phyloP scores from a whole-genome alignment of 2,329 filamentous ascomycete genomes.

The Macroventuria anomochaeta region DNA sequence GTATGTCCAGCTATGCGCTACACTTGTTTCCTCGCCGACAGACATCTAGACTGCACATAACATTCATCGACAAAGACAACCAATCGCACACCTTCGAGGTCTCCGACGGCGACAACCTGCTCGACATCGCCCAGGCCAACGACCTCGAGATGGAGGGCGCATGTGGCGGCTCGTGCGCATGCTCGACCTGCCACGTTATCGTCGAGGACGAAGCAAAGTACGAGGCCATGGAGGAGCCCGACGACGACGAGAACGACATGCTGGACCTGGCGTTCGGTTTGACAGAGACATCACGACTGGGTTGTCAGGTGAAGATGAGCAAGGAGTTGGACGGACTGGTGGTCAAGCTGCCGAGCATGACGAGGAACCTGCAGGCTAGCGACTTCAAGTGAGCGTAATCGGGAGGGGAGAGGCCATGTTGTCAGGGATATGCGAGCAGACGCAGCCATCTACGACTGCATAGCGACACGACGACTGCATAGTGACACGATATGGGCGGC shows the following conservation, averaged over 20 bases:
- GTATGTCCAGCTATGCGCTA: conserved; percentile 64
- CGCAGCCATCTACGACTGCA: no score
- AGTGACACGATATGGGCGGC: not conserved
- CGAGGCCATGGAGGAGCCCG: conserved; percentile 69
- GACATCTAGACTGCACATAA: conserved; percentile 74
- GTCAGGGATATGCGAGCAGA: no score
- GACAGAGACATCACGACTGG: conserved; percentile 82
- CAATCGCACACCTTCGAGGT: conserved; percentile 78
- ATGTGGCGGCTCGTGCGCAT: conserved; percentile 92
- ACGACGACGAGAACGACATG: conserved; percentile 56
- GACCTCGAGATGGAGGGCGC: conserved; percentile 99
- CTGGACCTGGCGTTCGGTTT: conserved; percentile 88
- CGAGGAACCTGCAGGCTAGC: conserved; percentile 91
- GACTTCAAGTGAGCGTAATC: conserved; percentile 80
- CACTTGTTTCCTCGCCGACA: not conserved
- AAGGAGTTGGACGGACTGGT: conserved; percentile 86
- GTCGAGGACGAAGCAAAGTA: conserved; percentile 75
- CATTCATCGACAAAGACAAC: conserved; percentile 92
- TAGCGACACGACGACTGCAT: not conserved
- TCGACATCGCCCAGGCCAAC: conserved; percentile 93
- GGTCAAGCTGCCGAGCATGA: conserved; percentile 90
- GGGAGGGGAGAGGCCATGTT: no score
- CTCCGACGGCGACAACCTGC: conserved; percentile 84
- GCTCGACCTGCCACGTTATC: conserved; percentile 91
- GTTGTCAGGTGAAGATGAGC: conserved; percentile 90